A percentile compares a stretch with the other conserved stretches of the same genome.
These are phyloP conservation scores for Colletotrichum nymphaeae DNA, from an alignment of 2,329 filamentous ascomycete genomes.

Conservation along the genomic window DNA sequence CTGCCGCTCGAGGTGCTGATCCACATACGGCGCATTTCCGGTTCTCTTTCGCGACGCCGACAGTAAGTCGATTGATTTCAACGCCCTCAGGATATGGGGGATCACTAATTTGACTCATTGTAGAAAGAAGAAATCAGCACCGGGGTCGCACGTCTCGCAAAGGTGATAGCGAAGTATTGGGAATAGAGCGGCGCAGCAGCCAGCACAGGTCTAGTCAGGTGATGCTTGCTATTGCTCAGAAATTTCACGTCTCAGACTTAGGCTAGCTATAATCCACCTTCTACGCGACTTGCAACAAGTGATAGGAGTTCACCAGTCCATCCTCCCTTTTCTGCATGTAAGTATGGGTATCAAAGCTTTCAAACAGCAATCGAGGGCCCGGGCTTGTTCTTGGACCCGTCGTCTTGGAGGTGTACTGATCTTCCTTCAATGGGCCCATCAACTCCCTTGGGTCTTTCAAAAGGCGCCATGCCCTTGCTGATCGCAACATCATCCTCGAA, in stretches of 20 bases:
- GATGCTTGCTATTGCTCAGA: neutral
- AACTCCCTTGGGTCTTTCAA: slow-evolving; percentile 23
- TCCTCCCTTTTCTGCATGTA: too few relatives aligned
- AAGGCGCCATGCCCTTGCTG: slow-evolving; percentile 33
- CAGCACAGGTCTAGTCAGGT: neutral
- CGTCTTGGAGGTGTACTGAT: neutral
- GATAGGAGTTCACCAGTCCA: too few relatives aligned
- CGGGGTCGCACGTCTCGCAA: slow-evolving; percentile 28
- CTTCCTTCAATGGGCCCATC: slow-evolving; percentile 12
- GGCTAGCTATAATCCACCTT: neutral
- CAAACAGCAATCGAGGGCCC: neutral
- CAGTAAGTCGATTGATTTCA: slow-evolving; percentile 37
- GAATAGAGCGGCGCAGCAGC: neutral
- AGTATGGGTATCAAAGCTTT: neutral
- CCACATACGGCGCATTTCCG: slow-evolving; percentile 41
- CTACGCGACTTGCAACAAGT: too few relatives aligned
- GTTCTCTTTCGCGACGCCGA: slow-evolving; percentile 43
- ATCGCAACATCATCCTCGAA: slow-evolving; percentile 33
- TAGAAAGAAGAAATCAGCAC: slow-evolving; percentile 36
- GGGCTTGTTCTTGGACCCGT: neutral
- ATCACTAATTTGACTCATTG: neutral
- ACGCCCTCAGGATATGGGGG: neutral
- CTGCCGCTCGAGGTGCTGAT: slow-evolving; percentile 40
- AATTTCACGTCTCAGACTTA: neutral
- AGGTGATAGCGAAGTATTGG: slow-evolving; percentile 25